Evolutionary conservation across 2,329 filamentous ascomycete species (phyloP).

Genomic region (Alternaria solani): DNA sequence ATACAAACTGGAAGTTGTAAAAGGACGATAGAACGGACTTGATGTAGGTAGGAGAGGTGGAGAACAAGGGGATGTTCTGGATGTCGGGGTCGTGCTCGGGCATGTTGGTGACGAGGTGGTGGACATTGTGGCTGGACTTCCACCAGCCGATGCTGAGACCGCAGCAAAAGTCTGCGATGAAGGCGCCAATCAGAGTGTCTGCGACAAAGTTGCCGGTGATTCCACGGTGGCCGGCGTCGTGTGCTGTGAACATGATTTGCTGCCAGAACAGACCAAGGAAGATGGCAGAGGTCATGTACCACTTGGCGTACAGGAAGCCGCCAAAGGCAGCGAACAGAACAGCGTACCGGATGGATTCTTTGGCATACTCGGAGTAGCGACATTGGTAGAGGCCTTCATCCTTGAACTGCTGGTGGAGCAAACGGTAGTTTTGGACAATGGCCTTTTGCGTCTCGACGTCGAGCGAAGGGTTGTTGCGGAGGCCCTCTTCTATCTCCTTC

Average conservation of each 20-base stretch:
- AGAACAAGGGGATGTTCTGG: slow-evolving; percentile 81
- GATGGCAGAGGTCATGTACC: slow-evolving; percentile 66
- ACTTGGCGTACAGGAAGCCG: slow-evolving; percentile 57
- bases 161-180: slow-evolving; percentile 71
- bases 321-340: slow-evolving; percentile 61
- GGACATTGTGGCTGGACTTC: slow-evolving; percentile 74
- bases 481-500: slow-evolving; percentile 49
- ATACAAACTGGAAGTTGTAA: slow-evolving; percentile 81
- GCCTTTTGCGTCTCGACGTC: slow-evolving; percentile 63
- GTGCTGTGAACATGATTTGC: slow-evolving; percentile 73
- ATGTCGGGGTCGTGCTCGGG: slow-evolving; percentile 58
- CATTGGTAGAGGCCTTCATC: slow-evolving; percentile 67
- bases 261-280: slow-evolving; percentile 72
- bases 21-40: slow-evolving; percentile 78
- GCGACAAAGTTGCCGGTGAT: slow-evolving; percentile 67
- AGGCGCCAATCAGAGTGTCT: slow-evolving; percentile 68
- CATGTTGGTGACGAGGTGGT: slow-evolving; percentile 72
- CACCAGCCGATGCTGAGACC: slow-evolving; percentile 73
- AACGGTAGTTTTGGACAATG: slow-evolving; percentile 65
- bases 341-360: slow-evolving; percentile 65
- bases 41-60: slow-evolving; percentile 83
- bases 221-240: slow-evolving; percentile 70
- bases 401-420: slow-evolving; percentile 63
- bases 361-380: slow-evolving; percentile 65
- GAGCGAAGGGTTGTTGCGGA: slow-evolving; percentile 58